Base-by-base conservation (phyloP, 2,329 filamentous ascomycete species). In the Exophiala calicioides region DNA sequence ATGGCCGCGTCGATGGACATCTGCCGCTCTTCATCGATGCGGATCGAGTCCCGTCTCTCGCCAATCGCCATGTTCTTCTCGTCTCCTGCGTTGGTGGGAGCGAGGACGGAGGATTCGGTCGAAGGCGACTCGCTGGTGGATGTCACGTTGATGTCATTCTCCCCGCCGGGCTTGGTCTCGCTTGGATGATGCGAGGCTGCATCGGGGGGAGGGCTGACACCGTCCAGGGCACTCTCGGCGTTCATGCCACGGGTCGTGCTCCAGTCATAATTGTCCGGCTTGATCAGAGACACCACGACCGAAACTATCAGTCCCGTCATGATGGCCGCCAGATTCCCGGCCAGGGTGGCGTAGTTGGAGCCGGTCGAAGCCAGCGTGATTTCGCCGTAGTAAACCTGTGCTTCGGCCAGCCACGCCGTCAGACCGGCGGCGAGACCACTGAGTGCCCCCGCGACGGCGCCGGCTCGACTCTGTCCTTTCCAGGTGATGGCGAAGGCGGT, bases 401-500 rank as follows among this genome's bases (percentile, higher is more conserved):
- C 79, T 0, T 85, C 88, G 5, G 89, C 86, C 2, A 90, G 78
- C 87, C 87, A 91, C 15, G 85, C 85, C 47, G 84, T 81, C 13
- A 90, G 69, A 1, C 85, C 81, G 55, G 81, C 82, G 19, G 70
- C 73, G 2, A 90, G 78, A 5, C 86, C 86, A 1, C 89, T 71
- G 1, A 85, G 84, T 18, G 52, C 24, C 1, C 44, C 47, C 2
- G 41, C 31, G n/a, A 54, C 40, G 20, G 47, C 52, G 12, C 44
- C 52, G 62, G 80, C 81, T 71, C 80, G 82, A 61, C 87, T 88
- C 65, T 94, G 89, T 1, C 84, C 80, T 38, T 78, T 80, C 88
- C 89, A 95, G 43, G 90, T 74, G 0, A 95, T 77, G 0, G 88
- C 87, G 52, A 95, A 72, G 0, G 87, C 84, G 0, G 88, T 86